Evolutionary conservation across 1,139 yeast species (phyloP).

Genomic region (Candida gigantensis): DNA sequence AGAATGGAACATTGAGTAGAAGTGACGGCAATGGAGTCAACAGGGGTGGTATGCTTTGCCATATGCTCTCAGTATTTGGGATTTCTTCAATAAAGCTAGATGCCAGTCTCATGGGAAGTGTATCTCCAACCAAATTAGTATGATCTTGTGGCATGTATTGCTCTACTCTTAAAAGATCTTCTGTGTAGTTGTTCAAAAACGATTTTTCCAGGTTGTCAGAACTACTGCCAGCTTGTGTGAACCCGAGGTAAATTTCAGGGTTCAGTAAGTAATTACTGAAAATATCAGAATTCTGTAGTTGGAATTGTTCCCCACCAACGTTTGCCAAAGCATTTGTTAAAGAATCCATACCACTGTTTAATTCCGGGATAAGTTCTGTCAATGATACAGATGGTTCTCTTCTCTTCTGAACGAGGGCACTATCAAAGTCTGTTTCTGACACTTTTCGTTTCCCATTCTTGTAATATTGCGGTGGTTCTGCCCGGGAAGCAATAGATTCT

Average conservation of each 20-base stretch:
- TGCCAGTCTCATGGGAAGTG: conserved; percentile 9
- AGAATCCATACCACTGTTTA: conserved; percentile 26
- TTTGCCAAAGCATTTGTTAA: conserved; percentile 31
- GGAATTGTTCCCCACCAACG: conserved; percentile 29
- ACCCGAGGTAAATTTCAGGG: conserved; percentile 3
- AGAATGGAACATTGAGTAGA: conserved; percentile 57
- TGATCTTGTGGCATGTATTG: conserved; percentile 17
- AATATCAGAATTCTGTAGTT: conserved; percentile 30
- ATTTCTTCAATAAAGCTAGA: background rate
- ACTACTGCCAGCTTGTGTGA: background rate
- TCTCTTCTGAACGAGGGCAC: background rate
- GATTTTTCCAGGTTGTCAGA: conserved; percentile 8
- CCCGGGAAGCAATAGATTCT: conserved; percentile 1
- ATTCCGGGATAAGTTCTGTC: conserved; percentile 2
- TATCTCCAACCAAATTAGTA: conserved; percentile 10
- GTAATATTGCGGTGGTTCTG: conserved; percentile 3
- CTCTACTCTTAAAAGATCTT: conserved; percentile 24
- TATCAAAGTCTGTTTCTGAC: background rate
- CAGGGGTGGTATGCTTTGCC: conserved; percentile 45
- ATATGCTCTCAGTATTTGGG: conserved; percentile 1
- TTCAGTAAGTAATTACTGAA: conserved; percentile 26
- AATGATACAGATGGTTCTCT: background rate
- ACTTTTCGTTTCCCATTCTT: background rate
- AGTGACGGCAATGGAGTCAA: conserved; percentile 60
- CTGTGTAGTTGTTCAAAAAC: conserved; percentile 21